Evolutionary conservation across 208 protist species (phyloP).

Genomic region (Trichomonas tenax): DNA sequence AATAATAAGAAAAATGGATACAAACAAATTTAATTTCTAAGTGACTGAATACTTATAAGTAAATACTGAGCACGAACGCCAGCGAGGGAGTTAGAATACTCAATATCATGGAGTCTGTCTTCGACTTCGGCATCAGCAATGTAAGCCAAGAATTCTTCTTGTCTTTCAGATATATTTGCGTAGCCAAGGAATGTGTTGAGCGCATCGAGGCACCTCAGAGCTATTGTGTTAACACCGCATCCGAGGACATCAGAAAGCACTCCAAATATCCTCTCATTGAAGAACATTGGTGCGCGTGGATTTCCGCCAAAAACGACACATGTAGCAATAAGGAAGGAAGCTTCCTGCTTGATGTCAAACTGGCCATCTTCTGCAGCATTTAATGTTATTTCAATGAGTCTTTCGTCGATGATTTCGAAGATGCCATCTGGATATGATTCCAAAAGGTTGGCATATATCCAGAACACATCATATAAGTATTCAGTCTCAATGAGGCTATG

Average conservation of each 20-base stretch:
- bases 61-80: no score
- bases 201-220: background rate
- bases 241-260: background rate
- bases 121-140: no score
- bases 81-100: no score
- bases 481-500: background rate
- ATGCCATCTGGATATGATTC: background rate
- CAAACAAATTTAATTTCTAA: no score
- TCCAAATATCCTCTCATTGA: background rate
- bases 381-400: background rate
- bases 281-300: background rate
- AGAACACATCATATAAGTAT: background rate
- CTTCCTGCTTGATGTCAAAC: background rate
- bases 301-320: background rate
- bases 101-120: no score
- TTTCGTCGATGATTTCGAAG: background rate
- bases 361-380: background rate
- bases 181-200: background rate
- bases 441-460: background rate
- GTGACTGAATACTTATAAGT: no score
- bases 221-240: background rate
- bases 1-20: no score
- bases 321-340: background rate
- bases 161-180: background rate
- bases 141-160: no score